Base-by-base conservation (phyloP, 371 early-diverging fungal species). In the Lichtheimia corymbifera region DNA sequence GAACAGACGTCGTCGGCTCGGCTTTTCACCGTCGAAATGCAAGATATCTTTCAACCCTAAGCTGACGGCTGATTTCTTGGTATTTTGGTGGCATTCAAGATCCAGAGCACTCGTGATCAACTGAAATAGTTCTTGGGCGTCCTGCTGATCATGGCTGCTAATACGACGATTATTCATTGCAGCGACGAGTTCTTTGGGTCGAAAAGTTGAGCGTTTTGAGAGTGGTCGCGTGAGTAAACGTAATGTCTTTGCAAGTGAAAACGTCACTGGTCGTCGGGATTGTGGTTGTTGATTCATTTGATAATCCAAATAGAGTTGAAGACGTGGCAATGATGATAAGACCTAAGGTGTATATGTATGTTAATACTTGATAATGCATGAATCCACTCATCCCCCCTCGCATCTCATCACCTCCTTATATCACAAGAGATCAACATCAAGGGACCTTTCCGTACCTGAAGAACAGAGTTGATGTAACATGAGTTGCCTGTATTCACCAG, bases 51-150 rank as follows among this genome's bases (percentile, higher is more conserved):
- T 54, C 40, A 54, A 41, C 22, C 54, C 54, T 14, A 35, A 35
- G 5, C 30, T 22, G 18, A 40, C 43, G 14, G 24, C 12, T 27
- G 52, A 47, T 47, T 47, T 15, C 52, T 18, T 27, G 0, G 45
- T 24, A 22, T 5, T 45, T 14, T 14, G 15, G 25, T 24, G 28
- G 2, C 14, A 25, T 45, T 56, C 57, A n/a, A 88, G 87, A 17
- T 87, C 87, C 1, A 96, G 61, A 35, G 90, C 83, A 45, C 83
- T 83, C 2, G 88, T 86, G 4, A 97, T 79, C 0, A 93, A 70
- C 63, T 94, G 93, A 58, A 94, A 91, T 5, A 94, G 80, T 68
- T 97, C 97, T 67, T 97, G 97, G 1, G 97, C 97, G 65, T 97
- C 97, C 77, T 96, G 89, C 59, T 93, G 93, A 63, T 89, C 88